Evolutionary conservation across 495 filamentous ascomycete species (phyloP).

Genomic region (Daldinia caldariorum): DNA sequence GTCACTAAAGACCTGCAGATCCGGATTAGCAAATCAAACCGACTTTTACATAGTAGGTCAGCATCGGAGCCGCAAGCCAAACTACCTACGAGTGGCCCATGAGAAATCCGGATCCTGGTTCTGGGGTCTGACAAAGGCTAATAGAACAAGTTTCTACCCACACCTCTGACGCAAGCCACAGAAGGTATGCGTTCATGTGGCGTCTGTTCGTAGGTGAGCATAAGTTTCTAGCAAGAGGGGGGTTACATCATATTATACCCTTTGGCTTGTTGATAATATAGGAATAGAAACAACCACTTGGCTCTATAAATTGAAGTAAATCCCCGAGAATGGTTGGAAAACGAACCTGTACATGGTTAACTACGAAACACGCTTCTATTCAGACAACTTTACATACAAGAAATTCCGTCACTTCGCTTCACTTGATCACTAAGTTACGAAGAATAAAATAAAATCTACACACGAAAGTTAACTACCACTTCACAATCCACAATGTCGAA

Average conservation of each 20-base stretch:
- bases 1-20: slow-evolving; percentile 24
- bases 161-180: slow-evolving; percentile 42
- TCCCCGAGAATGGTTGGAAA: background rate
- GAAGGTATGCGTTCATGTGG: slow-evolving; percentile 37
- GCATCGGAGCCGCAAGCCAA: slow-evolving; percentile 26
- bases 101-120: slow-evolving; percentile 18
- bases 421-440: background rate
- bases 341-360: too few species aligned
- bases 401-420: background rate
- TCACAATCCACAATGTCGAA: slow-evolving; percentile 45
- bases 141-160: slow-evolving; percentile 48
- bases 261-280: slow-evolving; percentile 20
- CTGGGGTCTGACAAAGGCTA: slow-evolving; percentile 13
- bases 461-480: background rate
- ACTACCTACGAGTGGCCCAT: slow-evolving; percentile 20
- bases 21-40: slow-evolving; percentile 30
- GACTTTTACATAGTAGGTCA: slow-evolving; percentile 20
- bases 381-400: background rate
- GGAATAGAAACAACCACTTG: background rate
- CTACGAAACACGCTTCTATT: background rate
- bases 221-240: background rate
- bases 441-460: slow-evolving; percentile 3
- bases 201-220: slow-evolving; percentile 28
- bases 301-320: background rate
- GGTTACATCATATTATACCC: slow-evolving; percentile 43